Evolutionary conservation across 2,329 filamentous ascomycete genomes (phyloP).

Genomic region (Akanthomyces muscarius): DNA sequence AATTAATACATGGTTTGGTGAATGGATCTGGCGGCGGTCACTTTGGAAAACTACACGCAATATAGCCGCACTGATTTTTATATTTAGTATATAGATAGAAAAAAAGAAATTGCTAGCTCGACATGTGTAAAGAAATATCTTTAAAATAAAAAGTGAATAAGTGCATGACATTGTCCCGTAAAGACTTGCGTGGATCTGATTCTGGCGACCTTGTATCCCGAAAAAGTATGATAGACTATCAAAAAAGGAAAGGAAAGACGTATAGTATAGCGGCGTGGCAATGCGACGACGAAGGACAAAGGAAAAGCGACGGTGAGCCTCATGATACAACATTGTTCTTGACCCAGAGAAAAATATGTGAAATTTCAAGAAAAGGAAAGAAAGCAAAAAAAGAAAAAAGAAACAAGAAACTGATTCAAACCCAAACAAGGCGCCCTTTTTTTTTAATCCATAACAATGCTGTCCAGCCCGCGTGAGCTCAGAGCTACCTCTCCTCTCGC

Average conservation of each 20-base stretch:
- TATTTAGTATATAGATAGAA: conserved; percentile 6
- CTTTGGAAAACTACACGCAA: not conserved
- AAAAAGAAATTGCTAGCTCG: not conserved
- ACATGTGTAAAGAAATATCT: not conserved
- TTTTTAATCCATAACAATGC: conserved; percentile 7
- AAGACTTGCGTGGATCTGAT: not conserved
- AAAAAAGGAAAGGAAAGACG: not conserved
- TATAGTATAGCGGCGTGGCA: not conserved
- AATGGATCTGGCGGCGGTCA: not conserved
- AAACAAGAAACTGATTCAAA: not conserved
- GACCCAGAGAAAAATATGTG: not conserved
- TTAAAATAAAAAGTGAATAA: not conserved
- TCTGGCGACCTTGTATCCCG: not conserved
- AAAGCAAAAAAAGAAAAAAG: not conserved
- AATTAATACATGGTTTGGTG: not conserved
- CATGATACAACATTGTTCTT: not conserved
- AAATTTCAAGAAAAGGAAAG: not conserved
- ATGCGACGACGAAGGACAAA: not conserved
- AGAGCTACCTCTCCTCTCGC: not conserved
- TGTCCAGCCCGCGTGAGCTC: conserved; percentile 1
- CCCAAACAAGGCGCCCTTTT: conserved; percentile 10
- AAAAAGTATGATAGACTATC: not conserved
- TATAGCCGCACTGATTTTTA: not conserved
- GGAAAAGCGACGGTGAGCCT: not conserved
- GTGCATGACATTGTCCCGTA: not conserved